Evolutionary conservation across 1,284 basidiomycete species (phyloP).

Genomic region (Rhizoctonia solani): DNA sequence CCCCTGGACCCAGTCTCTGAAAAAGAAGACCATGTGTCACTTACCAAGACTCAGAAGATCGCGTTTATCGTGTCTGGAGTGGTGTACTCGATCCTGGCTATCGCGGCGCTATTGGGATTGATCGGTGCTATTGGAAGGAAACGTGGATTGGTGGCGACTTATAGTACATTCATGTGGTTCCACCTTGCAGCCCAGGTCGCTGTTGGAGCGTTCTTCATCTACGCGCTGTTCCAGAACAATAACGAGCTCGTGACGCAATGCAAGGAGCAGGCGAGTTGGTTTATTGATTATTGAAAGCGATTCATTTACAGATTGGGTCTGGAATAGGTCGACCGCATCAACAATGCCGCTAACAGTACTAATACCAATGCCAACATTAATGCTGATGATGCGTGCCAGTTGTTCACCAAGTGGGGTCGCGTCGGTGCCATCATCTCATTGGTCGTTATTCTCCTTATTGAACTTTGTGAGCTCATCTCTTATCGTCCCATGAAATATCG

Average conservation of each 20-base stretch:
- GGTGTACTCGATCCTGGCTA: constrained; percentile 17
- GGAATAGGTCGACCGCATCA: background rate
- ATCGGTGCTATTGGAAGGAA: constrained; percentile 63
- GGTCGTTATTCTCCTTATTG: constrained; percentile 42
- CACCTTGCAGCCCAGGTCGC: constrained; percentile 57
- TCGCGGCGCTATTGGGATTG: constrained; percentile 49
- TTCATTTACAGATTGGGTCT: background rate
- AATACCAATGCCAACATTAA: constrained; percentile 42
- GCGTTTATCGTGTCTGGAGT: constrained; percentile 21
- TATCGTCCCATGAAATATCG: constrained; percentile 32
- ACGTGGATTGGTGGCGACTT: constrained; percentile 59
- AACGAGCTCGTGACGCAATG: constrained; percentile 42
- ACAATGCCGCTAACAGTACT: background rate
- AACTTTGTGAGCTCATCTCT: constrained; percentile 57
- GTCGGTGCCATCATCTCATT: constrained; percentile 49
- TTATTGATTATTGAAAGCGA: background rate
- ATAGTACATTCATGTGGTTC: constrained; percentile 54
- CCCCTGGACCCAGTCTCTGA: background rate
- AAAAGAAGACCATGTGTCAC: background rate
- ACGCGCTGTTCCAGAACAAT: constrained; percentile 54
- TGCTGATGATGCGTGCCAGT: constrained; percentile 52
- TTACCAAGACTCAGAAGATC: constrained; percentile 20
- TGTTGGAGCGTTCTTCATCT: constrained; percentile 55
- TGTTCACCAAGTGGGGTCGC: constrained; percentile 48
- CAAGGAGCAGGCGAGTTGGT: background rate